These are phyloP conservation scores for Penicillium mononematosum DNA, from an alignment of 495 filamentous ascomycete genomes.

Conservation along the genomic window DNA sequence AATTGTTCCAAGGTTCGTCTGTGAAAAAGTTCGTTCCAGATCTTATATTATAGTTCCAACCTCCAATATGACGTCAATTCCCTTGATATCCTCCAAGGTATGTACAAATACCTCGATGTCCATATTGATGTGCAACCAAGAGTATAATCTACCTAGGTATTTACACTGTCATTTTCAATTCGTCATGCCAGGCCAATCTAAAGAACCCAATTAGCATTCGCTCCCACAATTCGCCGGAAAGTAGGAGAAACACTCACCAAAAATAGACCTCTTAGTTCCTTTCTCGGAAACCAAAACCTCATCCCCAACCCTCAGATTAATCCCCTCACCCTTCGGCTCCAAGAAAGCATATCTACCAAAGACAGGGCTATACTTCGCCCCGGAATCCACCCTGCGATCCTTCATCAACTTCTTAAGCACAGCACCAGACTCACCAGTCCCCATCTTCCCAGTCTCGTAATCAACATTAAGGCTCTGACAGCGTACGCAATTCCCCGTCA, in stretches of 20 bases:
- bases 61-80: constrained; percentile 2
- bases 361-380: constrained; percentile 71
- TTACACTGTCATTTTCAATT: constrained; percentile 9
- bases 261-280: constrained; percentile 58
- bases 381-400: constrained; percentile 74
- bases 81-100: neutral
- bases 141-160: neutral
- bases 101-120: neutral
- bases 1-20: neutral
- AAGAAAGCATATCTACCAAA: constrained; percentile 83
- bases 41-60: neutral
- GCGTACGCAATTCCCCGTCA: constrained; percentile 79
- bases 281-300: constrained; percentile 59
- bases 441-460: constrained; percentile 68
- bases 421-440: constrained; percentile 59
- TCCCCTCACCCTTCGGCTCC: constrained; percentile 28
- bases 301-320: constrained; percentile 64
- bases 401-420: constrained; percentile 75
- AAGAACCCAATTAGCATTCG: constrained; percentile 6
- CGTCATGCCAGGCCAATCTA: constrained; percentile 32
- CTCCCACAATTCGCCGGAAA: neutral
- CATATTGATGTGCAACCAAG: neutral
- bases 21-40: neutral
- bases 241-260: constrained; percentile 50
- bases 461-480: constrained; percentile 82